Evolutionary conservation across 148 eudicot species (phyloP).

Genomic region (Rhododendron ovatum): DNA sequence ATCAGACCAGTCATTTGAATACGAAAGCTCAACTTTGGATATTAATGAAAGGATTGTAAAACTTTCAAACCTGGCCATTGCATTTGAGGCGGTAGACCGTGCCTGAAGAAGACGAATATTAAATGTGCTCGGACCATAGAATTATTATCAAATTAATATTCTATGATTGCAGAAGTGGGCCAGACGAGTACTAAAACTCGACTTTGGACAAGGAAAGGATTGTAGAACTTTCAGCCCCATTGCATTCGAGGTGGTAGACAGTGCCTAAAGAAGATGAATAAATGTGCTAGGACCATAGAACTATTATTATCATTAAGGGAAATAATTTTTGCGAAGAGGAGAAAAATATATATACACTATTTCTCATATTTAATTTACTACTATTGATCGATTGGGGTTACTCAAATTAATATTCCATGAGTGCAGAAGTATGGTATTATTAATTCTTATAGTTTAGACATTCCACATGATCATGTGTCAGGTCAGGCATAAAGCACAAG

Average conservation of each 20-base stretch:
- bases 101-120: neutral
- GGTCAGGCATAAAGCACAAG: conserved; percentile 22
- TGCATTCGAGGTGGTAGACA: neutral
- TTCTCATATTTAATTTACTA: neutral
- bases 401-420: neutral
- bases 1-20: neutral
- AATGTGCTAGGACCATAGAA: neutral
- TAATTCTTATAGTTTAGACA: conserved; percentile 7
- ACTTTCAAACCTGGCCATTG: neutral
- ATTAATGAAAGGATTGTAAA: neutral
- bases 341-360: neutral
- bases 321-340: neutral
- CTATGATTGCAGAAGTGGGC: too few species aligned
- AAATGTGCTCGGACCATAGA: neutral
- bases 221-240: neutral
- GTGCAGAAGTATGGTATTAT: neutral
- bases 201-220: too few species aligned
- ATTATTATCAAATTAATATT: neutral
- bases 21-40: neutral
- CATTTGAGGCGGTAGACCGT: neutral
- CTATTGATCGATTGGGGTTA: neutral
- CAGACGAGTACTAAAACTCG: too few species aligned
- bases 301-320: neutral
- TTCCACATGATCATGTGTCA: conserved; percentile 31
- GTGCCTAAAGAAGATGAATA: too few species aligned